phyloP scores from a whole-genome alignment of 768 basidiomycete species.

The Russula vinacea region DNA sequence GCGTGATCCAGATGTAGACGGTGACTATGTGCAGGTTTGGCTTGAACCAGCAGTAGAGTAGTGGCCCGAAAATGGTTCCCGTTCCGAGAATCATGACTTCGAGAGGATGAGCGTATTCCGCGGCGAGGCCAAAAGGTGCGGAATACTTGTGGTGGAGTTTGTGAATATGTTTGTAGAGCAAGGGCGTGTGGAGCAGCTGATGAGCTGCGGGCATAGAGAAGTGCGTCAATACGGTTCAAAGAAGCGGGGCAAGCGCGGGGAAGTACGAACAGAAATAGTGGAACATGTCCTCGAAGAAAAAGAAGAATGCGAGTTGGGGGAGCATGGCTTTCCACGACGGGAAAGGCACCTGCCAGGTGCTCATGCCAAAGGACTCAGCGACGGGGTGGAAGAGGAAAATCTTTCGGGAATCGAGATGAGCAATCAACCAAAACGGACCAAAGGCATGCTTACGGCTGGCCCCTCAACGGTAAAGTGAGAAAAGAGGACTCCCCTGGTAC shows the following conservation, averaged over 20 bases:
- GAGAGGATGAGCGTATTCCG: constrained; percentile 96
- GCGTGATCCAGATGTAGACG: constrained; percentile 90
- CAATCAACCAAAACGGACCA: not conserved
- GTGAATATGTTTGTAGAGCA: constrained; percentile 89
- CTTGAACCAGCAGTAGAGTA: constrained; percentile 79
- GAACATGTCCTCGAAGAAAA: constrained; percentile 94
- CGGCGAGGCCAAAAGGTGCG: constrained; percentile 95
- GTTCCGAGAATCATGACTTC: constrained; percentile 93
- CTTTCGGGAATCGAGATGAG: constrained; percentile 38
- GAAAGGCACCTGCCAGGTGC: constrained; percentile 91
- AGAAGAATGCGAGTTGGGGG: constrained; percentile 82
- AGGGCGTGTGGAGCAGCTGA: constrained; percentile 80
- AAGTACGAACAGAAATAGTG: constrained; percentile 74
- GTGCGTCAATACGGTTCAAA: not conserved
- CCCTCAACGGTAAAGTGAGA: constrained; percentile 96
- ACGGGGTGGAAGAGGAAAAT: constrained; percentile 92
- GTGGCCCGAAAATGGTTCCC: constrained; percentile 85
- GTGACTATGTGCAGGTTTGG: constrained; percentile 85
- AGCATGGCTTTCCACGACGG: constrained; percentile 65
- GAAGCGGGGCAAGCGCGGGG: not conserved
- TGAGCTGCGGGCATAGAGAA: constrained; percentile 55
- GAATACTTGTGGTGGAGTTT: constrained; percentile 97
- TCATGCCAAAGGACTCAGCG: constrained; percentile 84
- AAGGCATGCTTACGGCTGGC: constrained; percentile 59
- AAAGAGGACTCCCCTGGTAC: constrained; percentile 89